Evolutionary conservation across 805 yeast species (phyloP), one percentile per base, ranked within the genome.

Genomic region (Wickerhamiella occidentalis): DNA sequence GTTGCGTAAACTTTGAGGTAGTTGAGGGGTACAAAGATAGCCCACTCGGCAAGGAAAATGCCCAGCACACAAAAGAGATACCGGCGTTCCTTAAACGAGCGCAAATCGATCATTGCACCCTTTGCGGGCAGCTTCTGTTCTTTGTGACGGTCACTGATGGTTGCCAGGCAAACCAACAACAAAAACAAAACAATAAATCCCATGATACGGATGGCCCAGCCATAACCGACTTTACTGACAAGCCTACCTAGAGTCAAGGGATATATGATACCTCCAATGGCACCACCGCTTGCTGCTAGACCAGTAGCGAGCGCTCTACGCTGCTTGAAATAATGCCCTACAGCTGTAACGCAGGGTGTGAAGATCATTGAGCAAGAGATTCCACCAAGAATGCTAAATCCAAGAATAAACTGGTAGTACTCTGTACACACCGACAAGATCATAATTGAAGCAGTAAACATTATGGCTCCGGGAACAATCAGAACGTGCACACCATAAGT

Each of bases 261-360:
- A 58, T 77, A 74, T 4, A 78, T 58, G 9, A 79, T 68, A 3
- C 86, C 87, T 1, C 85, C 86, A 6, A 78, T 62, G 3, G 82
- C 76, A 1, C 84, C 84, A 2, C 85, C 86, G 8, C 77, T 64
- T 49, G 80, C 76, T 3, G 81, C 80, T 2, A 79, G 54, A 0
- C 85, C 84, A 30, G 78, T 66, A 5, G 81, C 83, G 49, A 70
- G 59, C 0, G 81, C 85, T 52, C 85, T 68, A 51, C 71, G 74
- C 21, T 63, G 65, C 50, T 65, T 60, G 56, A 80, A 82, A 76
- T 81, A 80, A 55, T 82, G 87, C 38, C 79, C 73, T 5, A 78
- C 63, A 9, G 72, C 77, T 1, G 80, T 74, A 2, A 78, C 61
- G 22, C 72, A 59, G 0, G 85, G 84, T 7, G 76, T 73, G 58